Evolutionary conservation across 1,139 yeast species (phyloP), one percentile per base, ranked within the genome.

Genomic region (Geotrichum bryndzae): DNA sequence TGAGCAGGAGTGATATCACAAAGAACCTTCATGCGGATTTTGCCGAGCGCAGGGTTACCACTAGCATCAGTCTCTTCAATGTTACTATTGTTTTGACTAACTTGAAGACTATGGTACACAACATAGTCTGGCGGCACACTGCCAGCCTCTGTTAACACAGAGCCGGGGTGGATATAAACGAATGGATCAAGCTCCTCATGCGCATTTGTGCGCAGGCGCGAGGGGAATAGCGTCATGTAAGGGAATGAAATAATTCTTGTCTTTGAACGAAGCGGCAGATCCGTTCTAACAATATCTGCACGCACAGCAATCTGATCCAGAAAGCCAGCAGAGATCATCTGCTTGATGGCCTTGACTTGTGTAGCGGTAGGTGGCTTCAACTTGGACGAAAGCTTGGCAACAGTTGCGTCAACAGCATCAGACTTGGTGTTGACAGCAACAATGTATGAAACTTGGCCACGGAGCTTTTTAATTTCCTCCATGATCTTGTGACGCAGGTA

Each of bases 321-420:
- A 69, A 90, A 95, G 0, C 99, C 99, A 0, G 97, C 87, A 2
- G 97, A 84, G 10, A 94, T 79, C 85, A 95, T 92, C 74, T 95
- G 99, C 70, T 91, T 92, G 66, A 95, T 76, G 0, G 96, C 88
- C 60, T 84, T 82, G 11, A 90, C 72, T 76, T 95, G 99, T 18
- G 76, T 73, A 57, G 83, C 81, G 10, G 80, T 74, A 0, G 99
- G 99, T 10, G 90, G 84, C 0, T 80, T 83, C 35, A 90, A 77
- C 69, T 85, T 87, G n/a, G 64, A 65, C 66, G 83, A 68, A 8
- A 85, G 84, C 27, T 78, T 74, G n/a, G 77, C 80, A 7, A 76
- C 74, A 1, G 72, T 68, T 1, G 80, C 76, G 2, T 78, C 75
- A 0, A 80, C 79, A 0, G 90, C 88, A 63, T 68, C 69, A 80